Percentiles rank a stretch among this genome's conserved stretches.
Evolutionary conservation across 768 basidiomycete genomes (phyloP).

Genomic region (Suillus sp.): DNA sequence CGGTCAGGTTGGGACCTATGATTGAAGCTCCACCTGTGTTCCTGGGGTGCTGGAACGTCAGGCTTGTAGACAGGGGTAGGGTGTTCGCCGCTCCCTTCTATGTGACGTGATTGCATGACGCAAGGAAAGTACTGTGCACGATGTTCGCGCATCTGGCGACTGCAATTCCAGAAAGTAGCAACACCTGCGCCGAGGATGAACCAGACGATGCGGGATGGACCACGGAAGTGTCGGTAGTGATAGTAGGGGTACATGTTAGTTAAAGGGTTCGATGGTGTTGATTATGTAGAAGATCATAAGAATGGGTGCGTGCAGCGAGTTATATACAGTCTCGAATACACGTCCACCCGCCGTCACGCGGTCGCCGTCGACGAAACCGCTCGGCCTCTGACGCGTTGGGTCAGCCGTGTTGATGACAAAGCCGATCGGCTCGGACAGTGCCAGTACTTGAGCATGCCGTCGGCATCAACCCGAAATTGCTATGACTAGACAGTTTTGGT

Average conservation of each 20-base stretch:
- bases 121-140: slow-evolving; percentile 34
- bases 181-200: slow-evolving; percentile 60
- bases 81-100: slow-evolving; percentile 18
- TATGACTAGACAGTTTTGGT: too few species aligned
- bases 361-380: slow-evolving; percentile 22
- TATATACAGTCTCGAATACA: slow-evolving; percentile 15
- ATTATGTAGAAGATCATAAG: not conserved
- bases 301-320: not conserved
- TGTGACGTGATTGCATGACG: slow-evolving; percentile 28
- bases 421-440: not conserved
- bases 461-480: too few species aligned
- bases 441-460: too few species aligned
- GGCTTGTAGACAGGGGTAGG: slow-evolving; percentile 17
- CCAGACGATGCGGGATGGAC: slow-evolving; percentile 68
- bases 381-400: slow-evolving; percentile 22
- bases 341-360: not conserved
- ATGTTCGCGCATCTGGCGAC: slow-evolving; percentile 46
- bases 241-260: slow-evolving; percentile 27
- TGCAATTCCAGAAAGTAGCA: slow-evolving; percentile 41
- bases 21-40: slow-evolving; percentile 14
- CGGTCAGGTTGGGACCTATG: slow-evolving; percentile 12
- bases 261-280: not conserved
- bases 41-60: slow-evolving; percentile 13
- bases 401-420: slow-evolving; percentile 8
- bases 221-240: slow-evolving; percentile 30